Evolutionary conservation across 768 basidiomycete species (phyloP).

Genomic region (Cystobasidium tubakii): DNA sequence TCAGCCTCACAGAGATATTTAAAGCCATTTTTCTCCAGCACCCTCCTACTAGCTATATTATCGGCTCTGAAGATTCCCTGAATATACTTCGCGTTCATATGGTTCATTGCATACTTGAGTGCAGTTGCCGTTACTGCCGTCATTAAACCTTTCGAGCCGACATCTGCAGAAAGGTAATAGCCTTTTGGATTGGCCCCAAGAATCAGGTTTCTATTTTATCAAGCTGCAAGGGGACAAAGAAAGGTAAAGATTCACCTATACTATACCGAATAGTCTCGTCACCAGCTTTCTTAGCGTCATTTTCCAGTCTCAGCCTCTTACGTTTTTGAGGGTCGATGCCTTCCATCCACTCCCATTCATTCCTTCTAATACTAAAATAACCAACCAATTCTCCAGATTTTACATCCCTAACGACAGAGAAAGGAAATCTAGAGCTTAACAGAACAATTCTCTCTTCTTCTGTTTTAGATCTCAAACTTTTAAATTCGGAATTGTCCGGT

Average conservation of each 20-base stretch:
- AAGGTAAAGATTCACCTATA: slow-evolving; percentile 1
- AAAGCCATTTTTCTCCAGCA: slow-evolving; percentile 7
- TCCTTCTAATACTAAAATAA: slow-evolving; percentile 9
- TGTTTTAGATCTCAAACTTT: no score
- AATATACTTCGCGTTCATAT: slow-evolving; percentile 2
- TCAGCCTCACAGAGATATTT: not conserved
- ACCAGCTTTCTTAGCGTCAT: not conserved
- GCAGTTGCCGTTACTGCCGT: not conserved
- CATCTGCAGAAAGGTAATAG: slow-evolving; percentile 1
- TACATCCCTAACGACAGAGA: not conserved
- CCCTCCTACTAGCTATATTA: slow-evolving; percentile 17
- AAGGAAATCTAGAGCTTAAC: not conserved
- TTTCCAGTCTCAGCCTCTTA: not conserved
- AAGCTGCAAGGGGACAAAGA: not conserved
- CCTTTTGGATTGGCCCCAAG: not conserved
- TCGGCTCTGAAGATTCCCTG: not conserved
- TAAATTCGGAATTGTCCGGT: not conserved
- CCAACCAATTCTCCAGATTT: not conserved
- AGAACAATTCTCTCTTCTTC: no score
- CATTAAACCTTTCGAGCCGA: slow-evolving; percentile 8
- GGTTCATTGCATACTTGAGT: not conserved
- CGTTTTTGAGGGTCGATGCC: not conserved
- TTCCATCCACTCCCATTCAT: slow-evolving; percentile 13
- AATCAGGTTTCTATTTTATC: no score
- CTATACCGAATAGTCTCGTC: not conserved